Percentiles rank a stretch among this genome's conserved stretches.
These are phyloP conservation scores for Paxillus rubicundulus DNA, from an alignment of 768 basidiomycete species.

Conservation along the genomic window DNA sequence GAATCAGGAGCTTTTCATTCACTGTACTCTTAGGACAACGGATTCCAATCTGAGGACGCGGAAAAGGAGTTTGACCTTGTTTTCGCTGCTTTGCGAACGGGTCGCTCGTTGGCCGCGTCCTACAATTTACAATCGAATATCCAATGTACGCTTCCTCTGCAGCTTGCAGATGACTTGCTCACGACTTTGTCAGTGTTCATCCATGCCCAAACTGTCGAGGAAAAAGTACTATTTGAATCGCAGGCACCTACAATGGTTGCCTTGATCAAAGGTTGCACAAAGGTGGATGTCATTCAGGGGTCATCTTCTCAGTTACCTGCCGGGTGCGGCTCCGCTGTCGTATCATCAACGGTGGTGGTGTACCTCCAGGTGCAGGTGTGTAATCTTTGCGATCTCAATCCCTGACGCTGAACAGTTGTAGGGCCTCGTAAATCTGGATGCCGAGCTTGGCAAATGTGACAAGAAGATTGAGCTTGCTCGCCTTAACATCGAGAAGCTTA, in stretches of 20 bases:
- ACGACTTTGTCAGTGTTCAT: constrained; percentile 61
- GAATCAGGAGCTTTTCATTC: not conserved
- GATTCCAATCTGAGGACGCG: constrained; percentile 65
- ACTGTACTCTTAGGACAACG: constrained; percentile 45
- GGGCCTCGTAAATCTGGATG: constrained; percentile 88
- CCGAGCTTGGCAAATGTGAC: constrained; percentile 84
- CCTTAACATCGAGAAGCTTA: constrained; percentile 71
- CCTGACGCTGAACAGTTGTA: constrained; percentile 28
- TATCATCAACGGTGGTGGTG: constrained; percentile 71
- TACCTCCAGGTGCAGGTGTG: constrained; percentile 84
- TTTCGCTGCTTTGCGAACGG: constrained; percentile 72
- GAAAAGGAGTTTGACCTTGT: constrained; percentile 86
- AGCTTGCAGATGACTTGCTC: not conserved
- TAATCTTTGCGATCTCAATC: not conserved
- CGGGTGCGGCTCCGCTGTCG: constrained; percentile 83
- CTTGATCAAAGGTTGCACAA: constrained; percentile 87
- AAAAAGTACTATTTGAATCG: constrained; percentile 64
- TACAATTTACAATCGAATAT: constrained; percentile 88
- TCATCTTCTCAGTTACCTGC: constrained; percentile 65
- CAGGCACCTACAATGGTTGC: constrained; percentile 75
- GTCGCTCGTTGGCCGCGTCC: constrained; percentile 82
- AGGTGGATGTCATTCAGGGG: constrained; percentile 62
- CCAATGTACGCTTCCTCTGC: constrained; percentile 52
- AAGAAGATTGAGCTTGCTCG: constrained; percentile 82
- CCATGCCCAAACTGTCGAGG: constrained; percentile 60